These are phyloP conservation scores for Taphrina confusa DNA, from an alignment of 1,139 yeast species.

Conservation along the genomic window DNA sequence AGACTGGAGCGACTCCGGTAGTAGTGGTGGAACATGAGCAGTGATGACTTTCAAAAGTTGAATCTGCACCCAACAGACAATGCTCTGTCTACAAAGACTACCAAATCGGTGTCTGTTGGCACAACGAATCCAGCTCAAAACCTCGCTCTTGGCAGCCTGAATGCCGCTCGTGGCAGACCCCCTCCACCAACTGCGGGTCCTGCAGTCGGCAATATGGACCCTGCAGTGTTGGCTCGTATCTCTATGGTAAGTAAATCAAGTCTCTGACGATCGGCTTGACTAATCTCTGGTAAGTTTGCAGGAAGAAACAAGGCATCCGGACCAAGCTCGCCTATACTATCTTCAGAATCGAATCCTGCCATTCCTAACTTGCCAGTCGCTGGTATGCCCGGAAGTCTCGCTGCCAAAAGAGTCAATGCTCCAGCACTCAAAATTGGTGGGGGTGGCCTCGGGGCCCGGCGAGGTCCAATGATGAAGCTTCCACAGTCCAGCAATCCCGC, in stretches of 20 bases:
- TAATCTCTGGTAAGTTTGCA: constrained; percentile 13
- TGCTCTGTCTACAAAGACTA: neutral
- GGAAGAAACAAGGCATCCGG: constrained; percentile 15
- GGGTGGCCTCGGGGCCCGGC: constrained; percentile 23
- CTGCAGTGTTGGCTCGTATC: constrained; percentile 25
- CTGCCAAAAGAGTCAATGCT: constrained; percentile 22
- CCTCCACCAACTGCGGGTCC: constrained; percentile 3
- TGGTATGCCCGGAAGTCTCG: constrained; percentile 14
- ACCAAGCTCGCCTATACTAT: neutral
- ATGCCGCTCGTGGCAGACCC: constrained; percentile 29
- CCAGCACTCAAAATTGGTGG: constrained; percentile 21
- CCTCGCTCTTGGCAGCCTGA: constrained; percentile 27
- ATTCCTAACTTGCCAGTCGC: neutral
- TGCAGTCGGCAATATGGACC: neutral
- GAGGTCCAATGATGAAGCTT: constrained; percentile 27
- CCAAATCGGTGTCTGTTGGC: neutral
- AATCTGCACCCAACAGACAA: neutral
- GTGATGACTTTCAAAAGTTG: constrained; percentile 21
- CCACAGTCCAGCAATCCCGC: constrained; percentile 12
- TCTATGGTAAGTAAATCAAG: constrained; percentile 2
- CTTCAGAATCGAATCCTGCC: neutral
- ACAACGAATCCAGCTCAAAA: constrained; percentile 18
- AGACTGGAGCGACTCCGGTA: no score
- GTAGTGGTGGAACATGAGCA: no score
- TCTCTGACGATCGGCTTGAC: neutral